Evolutionary conservation across 768 basidiomycete species (phyloP).

Genomic region (Floccularia luteovirens): DNA sequence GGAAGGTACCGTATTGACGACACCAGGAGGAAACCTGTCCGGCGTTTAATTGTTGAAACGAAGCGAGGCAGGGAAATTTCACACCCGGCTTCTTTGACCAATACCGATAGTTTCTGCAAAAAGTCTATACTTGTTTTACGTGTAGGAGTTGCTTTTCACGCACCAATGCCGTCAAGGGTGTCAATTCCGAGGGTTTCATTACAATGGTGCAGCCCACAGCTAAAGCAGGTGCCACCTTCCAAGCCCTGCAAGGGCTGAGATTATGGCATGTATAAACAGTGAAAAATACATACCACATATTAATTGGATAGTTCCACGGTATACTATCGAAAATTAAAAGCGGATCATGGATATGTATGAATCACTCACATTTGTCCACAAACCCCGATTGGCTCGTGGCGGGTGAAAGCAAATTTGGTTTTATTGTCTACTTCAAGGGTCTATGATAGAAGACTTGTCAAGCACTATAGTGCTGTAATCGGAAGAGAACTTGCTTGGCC

Average conservation of each 20-base stretch:
- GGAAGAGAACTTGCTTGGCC: slow-evolving; percentile 58
- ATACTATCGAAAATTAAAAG: slow-evolving; percentile 38
- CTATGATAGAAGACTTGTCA: slow-evolving; percentile 20
- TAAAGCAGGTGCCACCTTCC: slow-evolving; percentile 92
- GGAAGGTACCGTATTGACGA: slow-evolving; percentile 84
- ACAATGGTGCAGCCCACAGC: slow-evolving; percentile 90
- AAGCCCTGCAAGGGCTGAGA: slow-evolving; percentile 39
- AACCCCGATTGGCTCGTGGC: slow-evolving; percentile 89
- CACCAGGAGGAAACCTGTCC: slow-evolving; percentile 80
- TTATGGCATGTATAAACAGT: slow-evolving; percentile 1
- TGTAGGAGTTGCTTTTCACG: slow-evolving; percentile 11
- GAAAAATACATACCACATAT: slow-evolving; percentile 55
- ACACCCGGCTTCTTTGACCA: slow-evolving; percentile 80
- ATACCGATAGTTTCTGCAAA: slow-evolving; percentile 77
- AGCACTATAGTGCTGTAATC: slow-evolving; percentile 3
- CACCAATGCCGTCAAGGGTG: slow-evolving; percentile 78
- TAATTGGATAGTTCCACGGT: slow-evolving; percentile 92
- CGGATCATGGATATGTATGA: background rate
- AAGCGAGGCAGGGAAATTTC: slow-evolving; percentile 11
- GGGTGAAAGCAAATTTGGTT: slow-evolving; percentile 78
- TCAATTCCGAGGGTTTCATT: slow-evolving; percentile 91
- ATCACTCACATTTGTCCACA: slow-evolving; percentile 78
- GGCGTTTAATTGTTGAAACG: slow-evolving; percentile 2
- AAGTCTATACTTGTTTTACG: slow-evolving; percentile 5
- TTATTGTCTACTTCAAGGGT: slow-evolving; percentile 77